A percentile compares a stretch with the other conserved stretches of the same genome.
phyloP scores from a whole-genome alignment of 202 grass and related monocot species.

The Miscanthus sacchariflorus region DNA sequence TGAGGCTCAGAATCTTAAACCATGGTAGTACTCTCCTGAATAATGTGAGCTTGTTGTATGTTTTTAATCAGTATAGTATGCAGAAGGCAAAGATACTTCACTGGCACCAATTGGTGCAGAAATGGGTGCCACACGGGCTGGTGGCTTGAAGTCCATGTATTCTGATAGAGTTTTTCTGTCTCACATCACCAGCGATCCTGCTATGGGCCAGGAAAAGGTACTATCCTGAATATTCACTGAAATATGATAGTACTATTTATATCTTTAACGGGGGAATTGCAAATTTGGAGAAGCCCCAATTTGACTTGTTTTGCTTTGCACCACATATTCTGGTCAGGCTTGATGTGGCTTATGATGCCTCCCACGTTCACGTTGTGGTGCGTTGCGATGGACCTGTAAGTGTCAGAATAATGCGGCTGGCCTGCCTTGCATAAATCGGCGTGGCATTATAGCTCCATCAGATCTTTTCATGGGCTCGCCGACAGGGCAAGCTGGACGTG shows the following conservation, averaged over 20 bases:
- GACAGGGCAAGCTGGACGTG: conserved; percentile 41
- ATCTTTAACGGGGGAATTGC: neutral
- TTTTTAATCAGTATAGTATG: neutral
- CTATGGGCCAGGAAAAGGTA: conserved; percentile 92
- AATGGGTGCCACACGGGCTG: conserved; percentile 54
- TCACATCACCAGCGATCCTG: conserved; percentile 76
- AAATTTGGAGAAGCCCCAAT: neutral
- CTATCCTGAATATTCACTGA: neutral
- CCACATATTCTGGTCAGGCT: too few relatives aligned
- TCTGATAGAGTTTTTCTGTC: conserved; percentile 87
- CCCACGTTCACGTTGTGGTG: conserved; percentile 33
- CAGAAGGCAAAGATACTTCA: conserved; percentile 68
- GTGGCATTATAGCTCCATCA: conserved; percentile 12
- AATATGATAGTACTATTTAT: neutral
- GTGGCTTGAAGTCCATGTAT: conserved; percentile 75
- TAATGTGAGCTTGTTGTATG: neutral
- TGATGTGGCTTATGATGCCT: neutral
- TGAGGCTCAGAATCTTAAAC: conserved; percentile 66
- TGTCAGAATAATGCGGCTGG: conserved; percentile 19
- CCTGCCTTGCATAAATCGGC: conserved; percentile 7
- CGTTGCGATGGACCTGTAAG: conserved; percentile 9
- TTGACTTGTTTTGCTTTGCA: conserved; percentile 29
- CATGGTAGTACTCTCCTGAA: neutral
- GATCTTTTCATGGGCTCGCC: conserved; percentile 37
- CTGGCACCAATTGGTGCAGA: conserved; percentile 83